Evolutionary conservation across 441 rosid genomes (phyloP), one percentile per base, ranked within the genome.

Genomic region (Omphalea diandra): DNA sequence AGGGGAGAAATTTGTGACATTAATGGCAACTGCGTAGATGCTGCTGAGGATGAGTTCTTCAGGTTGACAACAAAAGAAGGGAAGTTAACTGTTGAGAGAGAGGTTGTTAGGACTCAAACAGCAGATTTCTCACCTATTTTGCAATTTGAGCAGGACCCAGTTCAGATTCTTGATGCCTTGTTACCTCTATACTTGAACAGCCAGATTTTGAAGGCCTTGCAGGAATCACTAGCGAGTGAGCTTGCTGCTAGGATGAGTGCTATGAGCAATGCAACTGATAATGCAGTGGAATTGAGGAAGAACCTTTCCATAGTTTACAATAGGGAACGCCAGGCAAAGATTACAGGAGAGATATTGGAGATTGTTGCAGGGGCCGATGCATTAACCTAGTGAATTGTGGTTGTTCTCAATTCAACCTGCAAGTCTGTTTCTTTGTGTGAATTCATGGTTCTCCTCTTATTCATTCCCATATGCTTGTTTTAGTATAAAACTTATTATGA

Each of bases 121-220:
- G 53, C 64, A 5, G 82, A 83, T 55, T 84, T 87, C 79, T 86
- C 90, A 1, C 90, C 94, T 0, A 87, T 92, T 54, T 81, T 90
- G 85, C 85, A 90, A 74, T 94, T 94, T 67, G 98, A 94, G 84
- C 98, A 94, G 82, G 99, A 94, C 56, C 99, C 99, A 14, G 96
- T 84, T 73, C 98, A 92, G 91, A 94, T 94, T 69, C 96, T 92
- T 41, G 99, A 94, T 82, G 98, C 98, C 36, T 72, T 92, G 77
- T 73, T 94, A 87, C 98, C 99, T 60, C 73, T 92, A 65, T 92
- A 94, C 68, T 81, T 92, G 57, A 92, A 92, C 80, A 92, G 99
- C 70, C 98, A 94, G 91, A 79, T 94, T 52, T 80, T 94, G 81
- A 94, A 91, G 87, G 88, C 99, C 6, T 81, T 94, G 84, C 99